Conservation (phyloP, 345 rosid genomes). For the sweet orange (Citrus sinensis) region DNA sequence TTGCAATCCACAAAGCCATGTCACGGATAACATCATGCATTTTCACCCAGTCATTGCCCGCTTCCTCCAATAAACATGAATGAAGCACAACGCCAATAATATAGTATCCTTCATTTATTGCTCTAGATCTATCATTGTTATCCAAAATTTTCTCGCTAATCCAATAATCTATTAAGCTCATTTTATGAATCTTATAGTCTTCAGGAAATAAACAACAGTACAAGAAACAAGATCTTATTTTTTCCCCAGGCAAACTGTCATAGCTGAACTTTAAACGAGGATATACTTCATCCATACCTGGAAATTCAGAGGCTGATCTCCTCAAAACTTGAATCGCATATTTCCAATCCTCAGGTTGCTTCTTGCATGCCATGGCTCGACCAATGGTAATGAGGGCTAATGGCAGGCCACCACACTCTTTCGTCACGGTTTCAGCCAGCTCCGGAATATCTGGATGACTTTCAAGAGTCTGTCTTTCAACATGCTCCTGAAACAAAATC, state of each 20-base stretch:
- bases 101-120: background rate
- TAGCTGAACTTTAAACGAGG: constrained; percentile 2
- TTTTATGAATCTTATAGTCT: background rate
- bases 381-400: background rate
- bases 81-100: background rate
- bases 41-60: background rate
- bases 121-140: background rate
- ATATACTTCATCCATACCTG: background rate
- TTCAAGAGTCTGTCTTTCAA: background rate
- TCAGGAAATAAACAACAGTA: constrained; percentile 1
- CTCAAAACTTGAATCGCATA: background rate
- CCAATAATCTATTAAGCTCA: constrained; percentile 7
- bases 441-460: background rate
- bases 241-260: background rate
- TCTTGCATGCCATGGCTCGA: background rate
- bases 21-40: constrained; percentile 34
- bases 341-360: background rate
- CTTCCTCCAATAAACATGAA: constrained; percentile 7
- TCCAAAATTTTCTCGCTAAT: constrained; percentile 1
- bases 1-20: constrained; percentile 21
- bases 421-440: background rate
- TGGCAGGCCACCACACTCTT: constrained; percentile 4
- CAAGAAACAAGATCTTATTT: background rate
- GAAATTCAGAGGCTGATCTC: background rate
- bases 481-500: background rate